Base-by-base conservation (phyloP, 371 early-diverging fungal genomes). In the Furculomyces boomerangus region DNA sequence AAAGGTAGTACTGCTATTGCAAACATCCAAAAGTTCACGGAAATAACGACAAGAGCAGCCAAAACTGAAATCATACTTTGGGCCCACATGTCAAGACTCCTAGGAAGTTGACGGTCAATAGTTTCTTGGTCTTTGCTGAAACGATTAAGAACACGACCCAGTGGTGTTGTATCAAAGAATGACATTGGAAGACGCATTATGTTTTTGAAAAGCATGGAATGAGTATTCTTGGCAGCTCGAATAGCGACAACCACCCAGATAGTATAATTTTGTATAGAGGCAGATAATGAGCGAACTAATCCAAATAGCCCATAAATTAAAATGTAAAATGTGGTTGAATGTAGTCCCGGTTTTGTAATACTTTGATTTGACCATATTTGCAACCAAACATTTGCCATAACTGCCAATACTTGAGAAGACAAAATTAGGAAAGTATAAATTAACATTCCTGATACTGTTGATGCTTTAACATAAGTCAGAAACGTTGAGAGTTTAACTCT, bases 41-140 rank as follows among this genome's bases (percentile, higher is more conserved):
- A 49, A 40, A 64, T 66, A 13, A 64, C 66, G 2, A 66, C 51
- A 25, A 66, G 60, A 32, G 52, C 20, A 39, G n/a, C 37, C 25
- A 51, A 22, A 25, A 51, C 52, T 22, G 32, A 30, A 5, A 51
- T 70, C 66, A 63, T 60, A 1, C 59, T 61, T 45, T 54, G 64
- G 57, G 79, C 52, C 58, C 60, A 62, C 32, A 56, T 37, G 7
- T 57, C 56, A 5, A 64, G 62, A 5, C 58, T 37, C n/a, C 66
- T 60, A 14, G 77, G 88, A 53, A 82, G 73, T 1, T 66, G 60
- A 54, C 86, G 88, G 63, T 95, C 96, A 2, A 90, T 74, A 20
- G 83, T 77, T 57, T 77, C 78, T 50, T 88, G 75, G 67, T 96
- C 90, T 51, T 87, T 84, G 61, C 89, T 84, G 65, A 95, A 90